Evolutionary conservation across 345 rosid species (phyloP), one percentile per base, ranked within the genome.

Genomic region (Arabidopsis suecica): DNA sequence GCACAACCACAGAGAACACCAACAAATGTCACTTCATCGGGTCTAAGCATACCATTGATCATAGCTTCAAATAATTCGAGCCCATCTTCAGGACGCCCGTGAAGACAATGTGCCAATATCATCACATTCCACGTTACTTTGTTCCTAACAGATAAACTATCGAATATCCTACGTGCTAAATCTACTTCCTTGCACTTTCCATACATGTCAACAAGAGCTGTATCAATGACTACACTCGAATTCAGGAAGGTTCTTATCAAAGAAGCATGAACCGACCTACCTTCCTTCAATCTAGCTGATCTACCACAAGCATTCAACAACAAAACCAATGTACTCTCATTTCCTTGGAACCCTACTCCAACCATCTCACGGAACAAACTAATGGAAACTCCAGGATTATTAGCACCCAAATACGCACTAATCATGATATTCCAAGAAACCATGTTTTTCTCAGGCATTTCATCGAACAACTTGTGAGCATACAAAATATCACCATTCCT

Each of bases 31-130:
- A 91, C 79, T 56, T 75, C 91, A 72, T 85, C 91, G 0, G 91
- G 97, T 5, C 55, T 55, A 61, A 67, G 5, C 25, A 3, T 3
- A 69, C 75, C 32, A 66, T 30, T 25, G 38, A 83, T 40, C 87
- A 85, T 83, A 16, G 74, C 81, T 36, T 61, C 61, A 66, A 85
- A 91, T 41, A 89, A 75, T 14, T 73, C 33, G 56, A 91, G 84
- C 25, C 93, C 95, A 45, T 80, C 85, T 60, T 76, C 84, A 55
- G 88, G 91, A 59, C 77, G 55, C 16, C 97, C 95, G 65, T 86
- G 89, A 64, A 91, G 87, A 84, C 91, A 88, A 71, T 89, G 85
- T 73, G 91, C 93, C 82, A 85, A 78, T 73, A 89, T 83, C 91
- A 91, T 91, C 56, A 89, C 89, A 85, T 89, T 91, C 91, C 91